Percentiles rank a stretch among this genome's conserved stretches.
Evolutionary conservation across 768 basidiomycete species (phyloP).

Genomic region (Pleurotus citrinopileatus): DNA sequence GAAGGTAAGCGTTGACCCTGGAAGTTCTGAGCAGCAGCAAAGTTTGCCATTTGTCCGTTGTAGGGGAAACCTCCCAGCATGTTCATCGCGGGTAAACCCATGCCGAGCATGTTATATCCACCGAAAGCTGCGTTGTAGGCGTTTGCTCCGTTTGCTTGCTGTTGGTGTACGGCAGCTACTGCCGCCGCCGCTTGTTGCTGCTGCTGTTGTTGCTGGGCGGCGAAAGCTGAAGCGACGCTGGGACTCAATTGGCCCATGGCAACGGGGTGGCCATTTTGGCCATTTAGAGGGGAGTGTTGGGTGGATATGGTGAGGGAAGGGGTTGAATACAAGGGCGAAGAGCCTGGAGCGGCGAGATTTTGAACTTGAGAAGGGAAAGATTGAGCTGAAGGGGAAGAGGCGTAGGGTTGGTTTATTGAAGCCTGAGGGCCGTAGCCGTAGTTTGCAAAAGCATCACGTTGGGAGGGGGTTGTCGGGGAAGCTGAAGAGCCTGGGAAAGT

Average conservation of each 20-base stretch:
- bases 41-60: slow-evolving; percentile 63
- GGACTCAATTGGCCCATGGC: slow-evolving; percentile 59
- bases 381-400: slow-evolving; percentile 40
- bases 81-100: slow-evolving; percentile 74
- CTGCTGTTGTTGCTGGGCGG: slow-evolving; percentile 42
- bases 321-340: slow-evolving; percentile 70
- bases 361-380: not conserved
- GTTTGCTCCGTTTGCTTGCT: slow-evolving; percentile 26
- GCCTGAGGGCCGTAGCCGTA: slow-evolving; percentile 84
- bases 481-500: slow-evolving; percentile 40
- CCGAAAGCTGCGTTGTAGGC: slow-evolving; percentile 54
- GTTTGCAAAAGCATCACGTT: slow-evolving; percentile 77
- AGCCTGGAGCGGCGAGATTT: slow-evolving; percentile 38
- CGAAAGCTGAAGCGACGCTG: slow-evolving; percentile 56
- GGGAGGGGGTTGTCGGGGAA: slow-evolving; percentile 31
- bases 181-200: slow-evolving; percentile 27
- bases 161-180: slow-evolving; percentile 35
- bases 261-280: slow-evolving; percentile 37
- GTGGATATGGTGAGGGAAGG: slow-evolving; percentile 71
- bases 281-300: slow-evolving; percentile 34
- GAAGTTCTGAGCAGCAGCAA: slow-evolving; percentile 58
- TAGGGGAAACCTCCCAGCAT: slow-evolving; percentile 76
- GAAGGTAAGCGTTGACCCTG: slow-evolving; percentile 63
- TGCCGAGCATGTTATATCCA: slow-evolving; percentile 76
- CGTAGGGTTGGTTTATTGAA: slow-evolving; percentile 56